These are phyloP conservation scores for Umbelopsis sp. DNA, from an alignment of 192 early-diverging fungal genomes.

Conservation along the genomic window DNA sequence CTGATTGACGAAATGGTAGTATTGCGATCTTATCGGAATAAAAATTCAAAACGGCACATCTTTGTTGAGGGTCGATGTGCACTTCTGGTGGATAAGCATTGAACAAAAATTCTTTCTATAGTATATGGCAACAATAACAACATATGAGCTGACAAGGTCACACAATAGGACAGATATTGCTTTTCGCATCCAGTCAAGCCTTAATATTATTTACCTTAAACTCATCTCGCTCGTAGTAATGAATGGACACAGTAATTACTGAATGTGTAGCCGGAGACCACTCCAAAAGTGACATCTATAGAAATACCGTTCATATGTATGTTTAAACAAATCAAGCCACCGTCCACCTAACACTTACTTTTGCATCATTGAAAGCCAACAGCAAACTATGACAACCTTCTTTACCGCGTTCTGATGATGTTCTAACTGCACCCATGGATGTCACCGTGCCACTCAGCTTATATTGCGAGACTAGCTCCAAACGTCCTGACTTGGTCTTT, in stretches of 20 bases:
- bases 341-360: conserved; percentile 38
- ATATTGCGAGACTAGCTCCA: conserved; percentile 68
- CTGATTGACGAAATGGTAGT: conserved; percentile 81
- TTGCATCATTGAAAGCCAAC: conserved; percentile 81
- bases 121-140: neutral
- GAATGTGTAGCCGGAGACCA: conserved; percentile 74
- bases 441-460: conserved; percentile 70
- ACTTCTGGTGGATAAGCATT: conserved; percentile 66
- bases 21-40: conserved; percentile 90
- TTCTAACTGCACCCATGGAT: conserved; percentile 71
- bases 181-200: neutral
- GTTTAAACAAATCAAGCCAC: neutral
- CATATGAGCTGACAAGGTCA: neutral
- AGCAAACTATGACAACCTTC: conserved; percentile 74
- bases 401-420: conserved; percentile 61
- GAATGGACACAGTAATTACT: conserved; percentile 91
- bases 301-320: neutral
- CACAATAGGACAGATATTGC: neutral
- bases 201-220: conserved; percentile 62
- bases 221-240: conserved; percentile 95
- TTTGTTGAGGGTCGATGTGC: conserved; percentile 79
- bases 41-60: conserved; percentile 88
- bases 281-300: conserved; percentile 89
- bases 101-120: conserved; percentile 67
- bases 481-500: conserved; percentile 46